These are phyloP conservation scores for Diutina ranongensis DNA, from an alignment of 1,139 yeast genomes.

Conservation along the genomic window DNA sequence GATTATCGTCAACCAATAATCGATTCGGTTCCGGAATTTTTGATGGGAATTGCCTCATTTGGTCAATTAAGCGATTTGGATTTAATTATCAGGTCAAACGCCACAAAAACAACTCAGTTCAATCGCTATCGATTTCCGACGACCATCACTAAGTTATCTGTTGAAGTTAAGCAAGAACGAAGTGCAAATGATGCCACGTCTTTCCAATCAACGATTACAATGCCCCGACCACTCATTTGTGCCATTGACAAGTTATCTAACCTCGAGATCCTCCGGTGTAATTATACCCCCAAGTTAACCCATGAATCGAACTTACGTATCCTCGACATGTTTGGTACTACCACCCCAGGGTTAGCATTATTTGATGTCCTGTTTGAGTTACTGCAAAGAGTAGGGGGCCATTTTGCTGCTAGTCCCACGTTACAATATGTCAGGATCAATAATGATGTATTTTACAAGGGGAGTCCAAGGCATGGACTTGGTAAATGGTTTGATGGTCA, in stretches of 20 bases:
- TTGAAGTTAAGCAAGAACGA: not conserved
- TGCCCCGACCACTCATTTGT: not conserved
- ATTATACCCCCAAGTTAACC: not conserved
- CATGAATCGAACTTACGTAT: not conserved
- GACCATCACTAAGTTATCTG: not conserved
- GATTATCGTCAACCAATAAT: conserved; percentile 2
- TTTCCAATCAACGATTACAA: not conserved
- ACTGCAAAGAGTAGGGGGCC: not conserved
- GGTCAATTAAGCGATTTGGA: not conserved
- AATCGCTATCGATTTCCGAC: not conserved
- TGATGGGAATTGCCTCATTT: not conserved
- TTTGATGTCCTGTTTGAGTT: not conserved
- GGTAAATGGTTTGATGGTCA: not conserved
- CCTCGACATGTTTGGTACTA: not conserved
- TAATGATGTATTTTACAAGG: not conserved
- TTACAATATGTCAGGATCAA: not conserved
- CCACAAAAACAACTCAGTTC: not conserved
- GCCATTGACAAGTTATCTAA: not conserved
- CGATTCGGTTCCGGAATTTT: conserved; percentile 2
- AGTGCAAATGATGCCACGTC: not conserved
- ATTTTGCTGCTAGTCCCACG: not conserved
- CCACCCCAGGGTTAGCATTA: conserved; percentile 1
- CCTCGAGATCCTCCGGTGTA: not conserved
- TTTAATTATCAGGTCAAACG: not conserved
- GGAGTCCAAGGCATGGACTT: not conserved